A percentile compares a stretch with the other conserved stretches of the same genome.
Conservation (phyloP, 1,284 basidiomycete genomes). For the Trametes polyzona region DNA sequence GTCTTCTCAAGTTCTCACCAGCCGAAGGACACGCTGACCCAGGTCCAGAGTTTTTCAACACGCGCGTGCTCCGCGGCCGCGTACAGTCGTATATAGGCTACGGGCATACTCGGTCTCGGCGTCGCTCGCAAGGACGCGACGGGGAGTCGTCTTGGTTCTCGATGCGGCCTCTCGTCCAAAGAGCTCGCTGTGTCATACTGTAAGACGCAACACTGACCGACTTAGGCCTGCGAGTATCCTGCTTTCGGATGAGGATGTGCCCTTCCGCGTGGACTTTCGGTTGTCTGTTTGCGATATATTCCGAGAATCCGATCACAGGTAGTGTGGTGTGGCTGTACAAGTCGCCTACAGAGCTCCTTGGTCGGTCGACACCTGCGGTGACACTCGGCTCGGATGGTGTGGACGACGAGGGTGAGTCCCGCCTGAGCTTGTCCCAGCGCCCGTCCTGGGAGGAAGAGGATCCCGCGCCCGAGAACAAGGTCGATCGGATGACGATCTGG, state of each 20-base stretch:
- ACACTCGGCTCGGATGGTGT: constrained; percentile 22
- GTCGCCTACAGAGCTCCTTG: constrained; percentile 45
- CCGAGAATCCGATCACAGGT: constrained; percentile 40
- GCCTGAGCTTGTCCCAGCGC: constrained; percentile 37
- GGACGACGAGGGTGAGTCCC: constrained; percentile 25
- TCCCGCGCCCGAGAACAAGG: constrained; percentile 52
- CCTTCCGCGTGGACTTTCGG: constrained; percentile 90
- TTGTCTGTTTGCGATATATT: constrained; percentile 59
- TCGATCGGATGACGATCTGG: constrained; percentile 76
- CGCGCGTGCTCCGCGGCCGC: no score
- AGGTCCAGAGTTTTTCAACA: no score
- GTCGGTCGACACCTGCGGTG: constrained; percentile 27
- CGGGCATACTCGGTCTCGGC: no score
- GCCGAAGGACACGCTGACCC: no score
- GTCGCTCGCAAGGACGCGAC: no score
- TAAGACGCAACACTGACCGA: not conserved
- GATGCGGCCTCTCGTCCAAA: no score
- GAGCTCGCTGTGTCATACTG: no score
- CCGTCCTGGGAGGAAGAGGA: constrained; percentile 56
- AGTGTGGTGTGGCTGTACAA: constrained; percentile 61
- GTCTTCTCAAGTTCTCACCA: no score
- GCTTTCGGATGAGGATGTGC: constrained; percentile 71
- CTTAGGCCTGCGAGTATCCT: constrained; percentile 86
- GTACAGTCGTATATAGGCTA: no score
- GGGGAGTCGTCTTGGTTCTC: no score